Percentiles rank a stretch among this genome's conserved stretches.
Evolutionary conservation across 495 filamentous ascomycete genomes (phyloP).

Genomic region (Penicillium silybi): DNA sequence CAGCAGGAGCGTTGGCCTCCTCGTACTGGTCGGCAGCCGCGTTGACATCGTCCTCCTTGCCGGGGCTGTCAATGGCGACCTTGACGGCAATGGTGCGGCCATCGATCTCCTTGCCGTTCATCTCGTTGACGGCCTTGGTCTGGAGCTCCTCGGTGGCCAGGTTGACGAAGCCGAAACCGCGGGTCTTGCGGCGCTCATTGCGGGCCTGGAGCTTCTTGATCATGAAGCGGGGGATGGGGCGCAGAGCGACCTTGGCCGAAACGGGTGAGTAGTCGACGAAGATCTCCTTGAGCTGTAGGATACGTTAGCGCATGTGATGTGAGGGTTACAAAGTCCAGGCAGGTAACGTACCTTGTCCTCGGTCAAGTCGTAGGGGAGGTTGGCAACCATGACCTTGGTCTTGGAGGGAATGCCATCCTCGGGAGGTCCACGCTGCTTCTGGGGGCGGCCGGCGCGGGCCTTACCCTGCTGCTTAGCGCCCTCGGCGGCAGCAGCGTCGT

Average conservation of each 20-base stretch:
- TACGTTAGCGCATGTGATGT: not conserved
- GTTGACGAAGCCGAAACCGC: conserved; percentile 97
- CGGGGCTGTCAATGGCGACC: conserved; percentile 98
- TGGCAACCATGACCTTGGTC: conserved; percentile 99
- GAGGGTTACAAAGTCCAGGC: not conserved
- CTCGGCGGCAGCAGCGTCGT: conserved; percentile 47
- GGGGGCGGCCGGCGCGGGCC: conserved; percentile 44
- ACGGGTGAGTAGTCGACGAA: conserved; percentile 84
- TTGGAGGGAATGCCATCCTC: conserved; percentile 98
- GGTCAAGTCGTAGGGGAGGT: conserved; percentile 94
- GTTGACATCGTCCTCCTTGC: conserved; percentile 92
- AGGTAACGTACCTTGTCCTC: conserved; percentile 78
- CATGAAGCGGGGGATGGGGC: conserved; percentile 99
- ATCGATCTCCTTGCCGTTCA: conserved; percentile 98
- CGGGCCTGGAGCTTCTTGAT: conserved; percentile 98
- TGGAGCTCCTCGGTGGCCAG: conserved; percentile 92
- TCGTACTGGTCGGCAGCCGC: conserved; percentile 53
- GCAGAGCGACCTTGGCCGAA: conserved; percentile 96
- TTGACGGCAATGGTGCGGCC: conserved; percentile 99
- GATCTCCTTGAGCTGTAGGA: conserved; percentile 83
- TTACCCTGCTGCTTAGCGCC: conserved; percentile 42
- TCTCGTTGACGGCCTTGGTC: conserved; percentile 92
- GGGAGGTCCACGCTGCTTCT: conserved; percentile 83
- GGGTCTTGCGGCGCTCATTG: conserved; percentile 97
- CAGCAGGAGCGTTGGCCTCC: conserved; percentile 37